Percentiles rank a stretch among this genome's conserved stretches.
Conservation (phyloP, 148 eudicot genomes). For the Spergularia bocconei region DNA sequence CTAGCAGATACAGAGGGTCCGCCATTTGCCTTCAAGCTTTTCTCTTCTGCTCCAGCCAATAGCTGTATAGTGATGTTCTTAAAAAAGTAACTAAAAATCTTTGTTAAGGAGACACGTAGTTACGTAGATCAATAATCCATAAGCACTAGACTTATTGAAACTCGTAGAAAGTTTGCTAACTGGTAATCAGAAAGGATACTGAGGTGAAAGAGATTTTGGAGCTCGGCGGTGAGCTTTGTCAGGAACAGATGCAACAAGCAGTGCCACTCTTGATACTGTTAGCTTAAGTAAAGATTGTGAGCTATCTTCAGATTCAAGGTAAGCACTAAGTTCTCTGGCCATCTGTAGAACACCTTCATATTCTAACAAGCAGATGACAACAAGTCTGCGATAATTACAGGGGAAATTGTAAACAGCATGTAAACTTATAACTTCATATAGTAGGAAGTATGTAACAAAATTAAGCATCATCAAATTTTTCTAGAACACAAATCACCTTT, state of each 20-base stretch:
- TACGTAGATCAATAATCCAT: slow-evolving; percentile 10
- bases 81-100: slow-evolving; percentile 55
- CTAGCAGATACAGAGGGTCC: slow-evolving; percentile 20
- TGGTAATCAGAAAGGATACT: slow-evolving; percentile 59
- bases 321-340: slow-evolving; percentile 50
- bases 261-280: slow-evolving; percentile 54
- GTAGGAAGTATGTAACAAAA: not conserved
- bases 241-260: slow-evolving; percentile 83
- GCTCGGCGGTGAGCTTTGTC: slow-evolving; percentile 69
- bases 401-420: not conserved
- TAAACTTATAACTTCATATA: not conserved
- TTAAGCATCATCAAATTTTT: not conserved
- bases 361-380: slow-evolving; percentile 70
- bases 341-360: slow-evolving; percentile 59
- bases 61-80: slow-evolving; percentile 60
- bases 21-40: slow-evolving; percentile 32
- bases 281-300: slow-evolving; percentile 34
- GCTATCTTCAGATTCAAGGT: slow-evolving; percentile 34
- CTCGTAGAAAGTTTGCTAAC: not conserved
- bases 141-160: not conserved
- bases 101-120: slow-evolving; percentile 41
- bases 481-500: slow-evolving; percentile 52
- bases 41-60: slow-evolving; percentile 63
- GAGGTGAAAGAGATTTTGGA: slow-evolving; percentile 74
- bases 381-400: slow-evolving; percentile 47